A percentile compares a stretch with the other conserved stretches of the same genome.
These are phyloP conservation scores for Pseudopyricularia javanii DNA, from an alignment of 2,329 filamentous ascomycete species.

Conservation along the genomic window DNA sequence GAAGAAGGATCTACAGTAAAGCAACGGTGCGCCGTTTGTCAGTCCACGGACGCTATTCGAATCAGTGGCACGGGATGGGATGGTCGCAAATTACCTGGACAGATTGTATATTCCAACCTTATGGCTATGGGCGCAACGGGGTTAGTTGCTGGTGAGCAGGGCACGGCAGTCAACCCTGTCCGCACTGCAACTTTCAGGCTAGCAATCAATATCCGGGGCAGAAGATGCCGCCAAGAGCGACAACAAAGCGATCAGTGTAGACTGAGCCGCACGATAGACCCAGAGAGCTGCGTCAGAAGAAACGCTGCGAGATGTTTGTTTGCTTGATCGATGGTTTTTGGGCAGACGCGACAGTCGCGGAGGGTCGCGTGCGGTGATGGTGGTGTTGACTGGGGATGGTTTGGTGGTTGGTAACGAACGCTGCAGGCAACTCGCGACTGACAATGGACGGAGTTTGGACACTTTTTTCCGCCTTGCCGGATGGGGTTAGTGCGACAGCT, in stretches of 20 bases:
- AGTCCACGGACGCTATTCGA: neutral
- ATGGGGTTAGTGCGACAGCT: neutral
- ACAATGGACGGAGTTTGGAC: neutral
- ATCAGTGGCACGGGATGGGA: no score
- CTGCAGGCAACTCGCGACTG: neutral
- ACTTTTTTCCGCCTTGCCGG: neutral
- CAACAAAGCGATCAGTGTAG: neutral
- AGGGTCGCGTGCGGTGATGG: neutral
- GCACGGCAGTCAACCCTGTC: no score
- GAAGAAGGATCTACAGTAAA: neutral
- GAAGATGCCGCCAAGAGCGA: no score
- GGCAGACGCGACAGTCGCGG: neutral
- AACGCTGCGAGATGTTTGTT: neutral
- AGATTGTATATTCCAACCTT: no score
- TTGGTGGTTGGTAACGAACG: neutral
- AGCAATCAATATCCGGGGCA: no score
- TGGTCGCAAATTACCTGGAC: no score
- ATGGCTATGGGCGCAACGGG: no score
- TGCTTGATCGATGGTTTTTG: neutral
- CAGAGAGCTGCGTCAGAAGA: neutral
- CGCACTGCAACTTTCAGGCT: no score
- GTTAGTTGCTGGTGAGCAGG: no score
- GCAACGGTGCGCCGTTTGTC: neutral
- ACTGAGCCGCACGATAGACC: neutral
- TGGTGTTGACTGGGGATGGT: neutral